A percentile compares a stretch with the other conserved stretches of the same genome.
Conservation (phyloP, 805 yeast species). For the Ogataea nakhonphanomensis region DNA sequence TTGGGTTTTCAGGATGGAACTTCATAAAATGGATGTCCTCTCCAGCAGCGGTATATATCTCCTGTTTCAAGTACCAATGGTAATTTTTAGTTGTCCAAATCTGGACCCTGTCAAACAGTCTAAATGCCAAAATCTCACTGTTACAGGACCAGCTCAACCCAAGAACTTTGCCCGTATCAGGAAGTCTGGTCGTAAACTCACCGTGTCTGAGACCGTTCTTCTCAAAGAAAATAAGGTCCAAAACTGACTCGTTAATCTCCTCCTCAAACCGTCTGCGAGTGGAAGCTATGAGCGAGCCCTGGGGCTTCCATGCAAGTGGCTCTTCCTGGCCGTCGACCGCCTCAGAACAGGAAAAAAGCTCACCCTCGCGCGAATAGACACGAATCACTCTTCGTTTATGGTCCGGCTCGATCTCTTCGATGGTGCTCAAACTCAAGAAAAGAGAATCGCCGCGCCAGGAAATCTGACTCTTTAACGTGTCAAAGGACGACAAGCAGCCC, state of each 20-base stretch:
- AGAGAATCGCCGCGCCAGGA: conserved; percentile 98
- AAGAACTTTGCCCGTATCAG: conserved; percentile 46
- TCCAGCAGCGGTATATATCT: conserved; percentile 39
- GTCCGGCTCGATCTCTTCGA: conserved; percentile 47
- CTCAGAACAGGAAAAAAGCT: conserved; percentile 82
- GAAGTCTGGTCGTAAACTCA: conserved; percentile 67
- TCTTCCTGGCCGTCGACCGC: conserved; percentile 82
- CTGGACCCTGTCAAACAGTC: conserved; percentile 60
- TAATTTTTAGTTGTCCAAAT: conserved; percentile 91
- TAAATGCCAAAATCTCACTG: conserved; percentile 74
- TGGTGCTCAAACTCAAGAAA: conserved; percentile 63
- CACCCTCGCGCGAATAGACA: conserved; percentile 74
- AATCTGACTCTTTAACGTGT: conserved; percentile 45
- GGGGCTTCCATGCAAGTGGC: conserved; percentile 81
- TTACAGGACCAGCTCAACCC: conserved; percentile 75
- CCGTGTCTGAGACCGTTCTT: conserved; percentile 91
- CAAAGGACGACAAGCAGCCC: conserved; percentile 60
- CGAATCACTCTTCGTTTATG: conserved; percentile 70
- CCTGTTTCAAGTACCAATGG: conserved; percentile 94
- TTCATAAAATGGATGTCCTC: conserved; percentile 43
- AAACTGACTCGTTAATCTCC: conserved; percentile 42
- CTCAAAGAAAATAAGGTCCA: conserved; percentile 77
- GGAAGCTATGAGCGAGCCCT: conserved; percentile 82
- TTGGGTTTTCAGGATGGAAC: conserved; percentile 91
- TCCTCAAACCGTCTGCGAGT: conserved; percentile 63